Evolutionary conservation across 805 yeast species (phyloP), one percentile per base, ranked within the genome.

Genomic region (Wickerhamiella cacticola): DNA sequence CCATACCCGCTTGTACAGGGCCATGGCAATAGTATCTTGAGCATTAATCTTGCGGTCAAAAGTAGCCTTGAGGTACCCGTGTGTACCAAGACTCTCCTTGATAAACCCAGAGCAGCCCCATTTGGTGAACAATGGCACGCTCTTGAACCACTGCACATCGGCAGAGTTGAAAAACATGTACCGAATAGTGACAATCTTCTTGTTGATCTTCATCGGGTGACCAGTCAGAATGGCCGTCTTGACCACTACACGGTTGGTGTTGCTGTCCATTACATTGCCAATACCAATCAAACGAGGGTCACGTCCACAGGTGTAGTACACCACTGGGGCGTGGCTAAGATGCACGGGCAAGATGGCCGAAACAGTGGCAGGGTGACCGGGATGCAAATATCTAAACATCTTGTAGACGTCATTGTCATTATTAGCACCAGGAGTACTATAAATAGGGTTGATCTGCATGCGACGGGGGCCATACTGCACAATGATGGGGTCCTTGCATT

Each of bases 381-480:
- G 80, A 59, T 87, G 95, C 51, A 85, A 71, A 62, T 80, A 92
- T 57, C 86, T 74, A 63, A 85, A 92, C 58, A 73, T 80, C 62
- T 85, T 88, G 66, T 86, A 85, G 28, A 89, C 95, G 58, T 86
- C 82, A 61, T 88, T 89, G 45, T 85, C 70, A 48, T 79, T 79
- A 58, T 78, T 79, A 3, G 86, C 54, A 3, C 67, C 75, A 8
- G 80, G 80, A 56, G 82, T 82, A 45, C 89, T 85, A 69, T 81
- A 89, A 25, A 83, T 58, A 13, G 99, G 99, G 48, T 78, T 71
- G 46, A 89, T 81, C 12, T 76, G 72, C 61, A 84, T 79, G 58
- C 98, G 76, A 64, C 97, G 79, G 47, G 89, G 84, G 22, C 98
- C 99, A 60, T 87, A 88, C 66, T 92, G 97, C 13, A 84, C 89